phyloP scores from a whole-genome alignment of 1,284 basidiomycete species.

The Peniophora sp. region DNA sequence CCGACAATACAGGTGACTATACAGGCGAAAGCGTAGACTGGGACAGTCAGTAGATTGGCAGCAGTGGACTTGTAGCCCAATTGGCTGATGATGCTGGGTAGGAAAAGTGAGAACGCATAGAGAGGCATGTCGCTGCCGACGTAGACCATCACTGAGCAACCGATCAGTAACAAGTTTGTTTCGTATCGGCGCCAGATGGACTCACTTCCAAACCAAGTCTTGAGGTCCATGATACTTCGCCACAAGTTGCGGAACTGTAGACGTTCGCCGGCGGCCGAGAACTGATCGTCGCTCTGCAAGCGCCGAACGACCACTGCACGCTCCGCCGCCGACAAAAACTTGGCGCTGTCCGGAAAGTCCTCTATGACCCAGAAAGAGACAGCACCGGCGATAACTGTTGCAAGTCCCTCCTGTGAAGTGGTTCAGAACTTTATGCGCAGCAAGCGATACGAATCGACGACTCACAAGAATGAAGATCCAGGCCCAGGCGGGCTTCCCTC shows the following conservation, averaged over 20 bases:
- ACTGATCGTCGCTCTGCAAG: constrained; percentile 39
- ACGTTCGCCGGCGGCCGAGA: constrained; percentile 39
- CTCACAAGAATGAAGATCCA: constrained; percentile 69
- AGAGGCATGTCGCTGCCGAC: constrained; percentile 45
- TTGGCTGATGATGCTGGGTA: constrained; percentile 40
- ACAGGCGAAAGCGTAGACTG: constrained; percentile 43
- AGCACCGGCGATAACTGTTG: constrained; percentile 48
- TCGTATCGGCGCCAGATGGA: constrained; percentile 3
- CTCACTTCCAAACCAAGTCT: constrained; percentile 42
- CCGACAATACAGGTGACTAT: constrained; percentile 41
- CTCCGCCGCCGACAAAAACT: constrained; percentile 44
- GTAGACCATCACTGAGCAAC: constrained; percentile 9
- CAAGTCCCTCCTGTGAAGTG: constrained; percentile 48
- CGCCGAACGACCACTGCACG: constrained; percentile 39
- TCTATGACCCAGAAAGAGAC: constrained; percentile 48
- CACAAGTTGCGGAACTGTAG: constrained; percentile 38
- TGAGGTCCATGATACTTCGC: constrained; percentile 44
- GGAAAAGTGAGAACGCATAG: constrained; percentile 48
- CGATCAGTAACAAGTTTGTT: background rate
- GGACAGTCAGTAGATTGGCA: constrained; percentile 47
- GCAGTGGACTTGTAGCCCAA: constrained; percentile 36
- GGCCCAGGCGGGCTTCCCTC: constrained; percentile 48
- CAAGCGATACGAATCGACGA: background rate
- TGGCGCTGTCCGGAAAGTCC: constrained; percentile 57
- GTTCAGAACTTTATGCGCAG: no score